Base-by-base conservation (phyloP, 2,329 filamentous ascomycete genomes). In the Claviceps paspali region DNA sequence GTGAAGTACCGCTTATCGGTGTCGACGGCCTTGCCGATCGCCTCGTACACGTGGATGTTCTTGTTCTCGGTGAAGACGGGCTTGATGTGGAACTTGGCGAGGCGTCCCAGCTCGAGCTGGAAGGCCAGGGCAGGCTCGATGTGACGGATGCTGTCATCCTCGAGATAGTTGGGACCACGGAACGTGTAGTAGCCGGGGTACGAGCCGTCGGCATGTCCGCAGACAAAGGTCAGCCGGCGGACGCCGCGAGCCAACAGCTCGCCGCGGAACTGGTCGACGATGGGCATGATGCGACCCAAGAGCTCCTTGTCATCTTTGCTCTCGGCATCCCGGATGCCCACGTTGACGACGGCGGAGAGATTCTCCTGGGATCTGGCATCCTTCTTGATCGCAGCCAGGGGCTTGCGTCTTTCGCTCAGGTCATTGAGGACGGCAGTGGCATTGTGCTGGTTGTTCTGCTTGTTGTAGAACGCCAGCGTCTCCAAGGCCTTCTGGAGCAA, bases 1-100 rank as follows among this genome's bases (percentile, higher is more conserved):
- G 91, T 91, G 60, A 98, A 98, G 73, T 96, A 98, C 49, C 91
- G 82, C 76, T 95, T 95, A 63, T 98, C 91, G 39, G 83, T 87
- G 56, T 95, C 87, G 28, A 87, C 82, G 35, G 82, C 82, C 69
- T 95, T 98, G 54, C 91, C 91, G 51, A 93, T 68, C 47, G 84
- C 91, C 68, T 96, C 87, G 63, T 96, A 98, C 42, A 98, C 87
- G 67, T 98, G 91, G 47, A 98, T 95, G 63, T 93, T 96, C 55
- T 92, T 82, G 70, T 98, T 98, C 63, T 96, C 87, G 0, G 91
- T 96, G 65, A 98, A 98, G 36, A 98, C 86, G 2, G 91, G 88
- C 67, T 87, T 92, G 64, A 96, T 93, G 65, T 86, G 79, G 75
- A 98, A 98, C 67, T 95, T 96, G 53, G 82, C 82, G 22, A 98